phyloP scores from a whole-genome alignment of 2,329 filamentous ascomycete species.

The Trichophyton simii region DNA sequence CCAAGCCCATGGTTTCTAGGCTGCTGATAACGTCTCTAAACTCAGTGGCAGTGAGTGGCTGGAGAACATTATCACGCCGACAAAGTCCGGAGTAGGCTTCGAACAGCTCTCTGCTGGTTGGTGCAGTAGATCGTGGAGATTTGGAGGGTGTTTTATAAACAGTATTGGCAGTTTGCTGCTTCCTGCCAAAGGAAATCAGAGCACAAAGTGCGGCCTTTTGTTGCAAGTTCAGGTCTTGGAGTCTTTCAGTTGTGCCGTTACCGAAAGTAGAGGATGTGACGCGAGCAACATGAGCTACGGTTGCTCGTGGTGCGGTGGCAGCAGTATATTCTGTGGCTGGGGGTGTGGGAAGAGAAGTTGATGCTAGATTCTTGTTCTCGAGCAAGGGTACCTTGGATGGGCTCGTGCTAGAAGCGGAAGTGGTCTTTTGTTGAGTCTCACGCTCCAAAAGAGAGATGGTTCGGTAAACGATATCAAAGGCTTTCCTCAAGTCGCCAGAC shows the following conservation, averaged over 20 bases:
- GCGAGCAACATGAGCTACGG: constrained; percentile 80
- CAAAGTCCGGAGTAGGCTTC: constrained; percentile 74
- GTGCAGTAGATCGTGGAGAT: constrained; percentile 45
- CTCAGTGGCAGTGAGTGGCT: constrained; percentile 79
- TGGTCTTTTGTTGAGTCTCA: constrained; percentile 59
- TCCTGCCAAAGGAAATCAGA: constrained; percentile 73
- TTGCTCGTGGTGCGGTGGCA: constrained; percentile 74
- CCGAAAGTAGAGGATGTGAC: constrained; percentile 82
- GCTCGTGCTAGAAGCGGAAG: constrained; percentile 39
- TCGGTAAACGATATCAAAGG: constrained; percentile 83
- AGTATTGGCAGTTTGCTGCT: constrained; percentile 18
- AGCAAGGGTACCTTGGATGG: constrained; percentile 65
- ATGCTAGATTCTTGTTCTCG: constrained; percentile 68
- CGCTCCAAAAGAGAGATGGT: constrained; percentile 80
- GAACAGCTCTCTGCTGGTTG: constrained; percentile 73
- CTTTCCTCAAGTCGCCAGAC: constrained; percentile 86
- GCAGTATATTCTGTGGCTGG: constrained; percentile 49
- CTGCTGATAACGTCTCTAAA: constrained; percentile 88
- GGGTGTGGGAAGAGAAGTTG: constrained; percentile 33
- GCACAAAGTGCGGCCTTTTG: constrained; percentile 92
- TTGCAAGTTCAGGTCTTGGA: constrained; percentile 82
- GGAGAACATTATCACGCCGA: constrained; percentile 73
- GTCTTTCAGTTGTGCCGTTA: constrained; percentile 71
- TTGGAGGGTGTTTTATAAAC: constrained; percentile 47
- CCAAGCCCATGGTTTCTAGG: constrained; percentile 73